Conservation (phyloP, 2,329 filamentous ascomycete genomes). For the Ceratocystis lukuohia region DNA sequence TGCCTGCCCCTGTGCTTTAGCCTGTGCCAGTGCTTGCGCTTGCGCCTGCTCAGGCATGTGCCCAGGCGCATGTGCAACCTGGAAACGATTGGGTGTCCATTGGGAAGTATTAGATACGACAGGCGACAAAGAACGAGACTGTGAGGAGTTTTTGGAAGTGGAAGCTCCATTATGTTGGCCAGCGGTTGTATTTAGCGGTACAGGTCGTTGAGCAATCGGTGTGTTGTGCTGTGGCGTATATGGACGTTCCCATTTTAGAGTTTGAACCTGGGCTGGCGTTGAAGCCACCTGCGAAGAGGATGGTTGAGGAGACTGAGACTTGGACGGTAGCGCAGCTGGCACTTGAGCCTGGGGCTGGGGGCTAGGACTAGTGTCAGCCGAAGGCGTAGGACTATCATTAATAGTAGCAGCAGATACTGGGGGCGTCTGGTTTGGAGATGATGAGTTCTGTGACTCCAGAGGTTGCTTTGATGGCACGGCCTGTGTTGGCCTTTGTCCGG, state of each 20-base stretch:
- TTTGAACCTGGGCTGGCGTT: constrained; percentile 2
- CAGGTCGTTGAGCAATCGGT: constrained; percentile 2
- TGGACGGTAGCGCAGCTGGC: constrained; percentile 19
- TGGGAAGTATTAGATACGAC: background rate
- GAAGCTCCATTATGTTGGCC: background rate
- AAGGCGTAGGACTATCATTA: background rate
- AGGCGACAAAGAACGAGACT: background rate
- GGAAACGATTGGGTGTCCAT: constrained; percentile 6
- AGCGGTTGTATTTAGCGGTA: background rate
- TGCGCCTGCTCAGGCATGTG: constrained; percentile 10
- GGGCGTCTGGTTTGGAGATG: background rate
- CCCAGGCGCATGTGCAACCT: background rate
- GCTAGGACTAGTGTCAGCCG: background rate
- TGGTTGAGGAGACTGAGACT: constrained; percentile 6
- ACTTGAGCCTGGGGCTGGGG: background rate
- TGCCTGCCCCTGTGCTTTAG: constrained; percentile 14
- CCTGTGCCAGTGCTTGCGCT: constrained; percentile 11
- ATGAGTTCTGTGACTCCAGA: background rate
- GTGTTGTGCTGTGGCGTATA: constrained; percentile 13
- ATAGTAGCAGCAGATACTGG: background rate
- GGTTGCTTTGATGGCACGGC: background rate
- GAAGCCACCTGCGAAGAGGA: background rate
- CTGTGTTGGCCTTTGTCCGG: background rate
- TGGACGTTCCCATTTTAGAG: constrained; percentile 13
- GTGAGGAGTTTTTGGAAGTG: background rate